Evolutionary conservation across 495 filamentous ascomycete species (phyloP).

Genomic region (Penicillium canariense): DNA sequence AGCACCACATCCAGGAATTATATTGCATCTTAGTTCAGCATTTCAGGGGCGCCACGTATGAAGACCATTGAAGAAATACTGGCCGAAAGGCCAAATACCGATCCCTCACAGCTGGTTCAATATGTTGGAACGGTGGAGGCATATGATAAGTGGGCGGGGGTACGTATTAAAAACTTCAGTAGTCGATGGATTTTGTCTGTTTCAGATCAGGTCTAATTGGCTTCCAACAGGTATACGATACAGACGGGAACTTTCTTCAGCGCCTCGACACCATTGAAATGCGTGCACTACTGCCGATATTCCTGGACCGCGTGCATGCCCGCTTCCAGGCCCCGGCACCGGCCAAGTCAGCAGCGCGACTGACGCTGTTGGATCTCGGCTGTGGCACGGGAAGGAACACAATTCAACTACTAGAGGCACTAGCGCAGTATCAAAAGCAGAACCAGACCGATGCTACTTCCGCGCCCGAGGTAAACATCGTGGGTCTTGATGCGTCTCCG

Average conservation of each 20-base stretch:
- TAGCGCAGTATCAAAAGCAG: conserved; percentile 8
- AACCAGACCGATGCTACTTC: neutral
- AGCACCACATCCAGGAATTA: neutral
- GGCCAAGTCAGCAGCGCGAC: conserved; percentile 37
- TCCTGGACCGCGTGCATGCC: conserved; percentile 39
- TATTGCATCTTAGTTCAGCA: neutral
- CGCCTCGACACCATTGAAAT: conserved; percentile 63
- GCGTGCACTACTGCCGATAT: conserved; percentile 49
- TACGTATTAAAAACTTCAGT: conserved; percentile 6
- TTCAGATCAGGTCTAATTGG: neutral
- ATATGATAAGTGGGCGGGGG: conserved; percentile 45
- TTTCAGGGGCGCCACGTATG: conserved; percentile 11
- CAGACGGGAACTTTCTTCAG: conserved; percentile 72
- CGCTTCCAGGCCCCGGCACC: conserved; percentile 12
- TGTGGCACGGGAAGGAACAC: conserved; percentile 74
- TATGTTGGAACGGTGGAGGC: conserved; percentile 43
- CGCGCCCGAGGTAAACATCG: conserved; percentile 26
- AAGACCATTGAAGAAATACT: conserved; percentile 31
- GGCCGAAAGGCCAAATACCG: neutral
- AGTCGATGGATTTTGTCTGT: no score
- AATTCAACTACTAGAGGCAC: conserved; percentile 45
- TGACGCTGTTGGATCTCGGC: conserved; percentile 51
- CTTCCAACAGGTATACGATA: conserved; percentile 57
- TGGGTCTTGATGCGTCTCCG: conserved; percentile 50
- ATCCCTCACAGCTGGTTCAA: conserved; percentile 13